Base-by-base conservation (phyloP, 164 flowering plant genomes). In the Berberis thunbergii region DNA sequence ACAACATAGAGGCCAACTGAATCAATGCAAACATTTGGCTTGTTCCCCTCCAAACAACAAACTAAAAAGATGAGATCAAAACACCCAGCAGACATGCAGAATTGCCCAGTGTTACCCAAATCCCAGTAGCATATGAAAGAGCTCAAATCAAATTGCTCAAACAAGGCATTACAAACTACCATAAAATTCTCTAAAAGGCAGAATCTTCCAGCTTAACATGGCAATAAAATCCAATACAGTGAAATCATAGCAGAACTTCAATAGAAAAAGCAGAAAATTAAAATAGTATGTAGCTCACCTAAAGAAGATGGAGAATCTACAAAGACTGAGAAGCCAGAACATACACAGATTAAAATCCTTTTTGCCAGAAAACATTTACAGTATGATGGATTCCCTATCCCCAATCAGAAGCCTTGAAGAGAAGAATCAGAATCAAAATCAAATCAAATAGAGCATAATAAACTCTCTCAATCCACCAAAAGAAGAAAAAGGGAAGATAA, bases 121-220 rank as follows among this genome's bases (percentile, higher is more conserved):
- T 64, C 38, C 59, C 58, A 62, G 59, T 50, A 50, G 48, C 12
- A 58, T 45, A 41, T 45, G 41, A 43, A 2, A 26, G 26, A 26
- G 26, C 26, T 26, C 26, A 26, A 26, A 26, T 26, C 26, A 26
- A 26, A 26, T 26, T 26, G 26, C 26, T 26, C 26, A 26, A 26
- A 26, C 26, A 26, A 26, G 26, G 26, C 26, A 26, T 26, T 0
- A 26, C 26, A 26, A 26, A 26, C 53, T 54, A 54, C 52, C 26
- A 48, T 42, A 61, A 45, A 43, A 54, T 11, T 13, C 3, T n/a
- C 55, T 2, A 49, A 41, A 43, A 49, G 54, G 64, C 8, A 67
- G 72, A 69, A 69, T 77, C 72, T 64, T 75, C 73, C 79, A 77
- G 78, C 74, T 74, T 69, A 59, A 70, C 61, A 73, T 49, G 63